Evolutionary conservation across 192 early-diverging fungal species (phyloP).

Genomic region (Phlyctochytrium bullatum): DNA sequence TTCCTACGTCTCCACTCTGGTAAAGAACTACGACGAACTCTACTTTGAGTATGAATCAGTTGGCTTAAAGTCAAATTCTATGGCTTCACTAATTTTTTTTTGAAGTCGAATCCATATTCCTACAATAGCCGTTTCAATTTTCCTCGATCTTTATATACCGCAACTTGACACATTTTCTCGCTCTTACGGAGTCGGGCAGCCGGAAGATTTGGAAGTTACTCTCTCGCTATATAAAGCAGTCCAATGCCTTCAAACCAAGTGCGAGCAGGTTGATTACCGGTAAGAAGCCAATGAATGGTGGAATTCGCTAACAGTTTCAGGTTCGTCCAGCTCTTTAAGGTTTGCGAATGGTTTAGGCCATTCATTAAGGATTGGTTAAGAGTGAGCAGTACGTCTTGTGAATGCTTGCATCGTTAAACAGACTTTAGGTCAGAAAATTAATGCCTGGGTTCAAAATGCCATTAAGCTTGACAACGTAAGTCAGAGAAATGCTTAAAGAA

Average conservation of each 20-base stretch:
- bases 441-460: neutral
- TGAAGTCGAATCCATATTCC: neutral
- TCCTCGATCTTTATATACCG: neutral
- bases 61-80: too few relatives aligned
- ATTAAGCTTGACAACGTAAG: neutral
- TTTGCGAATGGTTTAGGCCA: neutral
- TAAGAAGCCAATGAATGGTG: neutral
- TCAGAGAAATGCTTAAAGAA: neutral
- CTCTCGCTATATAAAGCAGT: neutral
- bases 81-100: too few relatives aligned
- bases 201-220: neutral
- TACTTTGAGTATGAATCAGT: too few relatives aligned
- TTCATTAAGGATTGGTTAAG: slow-evolving; percentile 2
- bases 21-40: too few relatives aligned
- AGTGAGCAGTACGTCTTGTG: too few relatives aligned
- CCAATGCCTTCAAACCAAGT: neutral
- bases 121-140: neutral
- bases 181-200: neutral
- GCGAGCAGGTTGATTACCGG: neutral
- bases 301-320: neutral
- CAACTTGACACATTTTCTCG: neutral
- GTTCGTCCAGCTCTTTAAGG: neutral
- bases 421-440: neutral
- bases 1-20: too few relatives aligned
- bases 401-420: too few relatives aligned